Conservation (phyloP, 2,329 filamentous ascomycete genomes). For the Colletotrichum graminicola region DNA sequence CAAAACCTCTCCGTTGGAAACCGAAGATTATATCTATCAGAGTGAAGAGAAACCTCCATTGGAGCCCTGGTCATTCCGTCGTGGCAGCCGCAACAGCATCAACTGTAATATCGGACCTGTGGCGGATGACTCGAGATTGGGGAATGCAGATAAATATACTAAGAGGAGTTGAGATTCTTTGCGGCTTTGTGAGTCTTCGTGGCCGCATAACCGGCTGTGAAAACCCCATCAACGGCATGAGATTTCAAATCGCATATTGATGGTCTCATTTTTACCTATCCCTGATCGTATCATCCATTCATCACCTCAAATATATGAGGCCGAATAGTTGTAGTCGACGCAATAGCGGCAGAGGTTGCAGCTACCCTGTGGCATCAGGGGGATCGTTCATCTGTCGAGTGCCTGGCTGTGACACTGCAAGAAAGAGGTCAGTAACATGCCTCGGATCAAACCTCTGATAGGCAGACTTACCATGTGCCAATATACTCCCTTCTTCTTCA, state of each 20-base stretch:
- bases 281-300: background rate
- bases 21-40: too few species aligned
- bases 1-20: too few species aligned
- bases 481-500: constrained; percentile 66
- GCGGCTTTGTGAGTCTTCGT: background rate
- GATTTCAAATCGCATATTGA: background rate
- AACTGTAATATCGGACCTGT: background rate
- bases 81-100: background rate
- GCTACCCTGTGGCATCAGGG: background rate
- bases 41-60: background rate
- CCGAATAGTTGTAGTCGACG: background rate
- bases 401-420: constrained; percentile 69
- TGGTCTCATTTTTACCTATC: background rate
- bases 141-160: background rate
- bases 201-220: background rate
- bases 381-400: constrained; percentile 59
- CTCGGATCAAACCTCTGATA: background rate
- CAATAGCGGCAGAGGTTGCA: background rate
- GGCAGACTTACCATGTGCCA: constrained; percentile 66
- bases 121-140: background rate
- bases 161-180: background rate
- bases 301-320: background rate
- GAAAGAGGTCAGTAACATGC: constrained; percentile 44
- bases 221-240: background rate
- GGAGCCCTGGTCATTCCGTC: too few species aligned